These are phyloP conservation scores for Ophiocordyceps polyrhachis-furcata DNA, from an alignment of 2,329 filamentous ascomycete species.

Conservation along the genomic window DNA sequence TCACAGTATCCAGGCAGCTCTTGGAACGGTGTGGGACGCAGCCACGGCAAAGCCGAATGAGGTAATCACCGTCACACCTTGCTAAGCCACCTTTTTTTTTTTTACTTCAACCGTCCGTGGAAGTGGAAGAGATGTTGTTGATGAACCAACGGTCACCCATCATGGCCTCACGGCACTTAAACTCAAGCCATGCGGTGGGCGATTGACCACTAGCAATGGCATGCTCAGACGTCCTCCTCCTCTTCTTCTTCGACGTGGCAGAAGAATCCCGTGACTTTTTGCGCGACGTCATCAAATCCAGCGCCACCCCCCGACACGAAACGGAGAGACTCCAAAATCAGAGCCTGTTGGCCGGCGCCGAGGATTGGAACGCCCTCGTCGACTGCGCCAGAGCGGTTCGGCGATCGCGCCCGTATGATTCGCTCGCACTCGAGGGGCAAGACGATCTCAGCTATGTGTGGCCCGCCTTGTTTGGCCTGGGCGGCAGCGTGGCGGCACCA, in stretches of 20 bases:
- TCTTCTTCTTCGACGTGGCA: constrained; percentile 15
- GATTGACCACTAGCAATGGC: background rate
- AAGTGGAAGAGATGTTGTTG: background rate
- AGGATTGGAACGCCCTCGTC: constrained; percentile 17
- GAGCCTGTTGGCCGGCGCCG: constrained; percentile 14
- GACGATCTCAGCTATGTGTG: constrained; percentile 16
- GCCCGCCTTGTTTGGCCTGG: constrained; percentile 6
- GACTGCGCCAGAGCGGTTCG: constrained; percentile 14
- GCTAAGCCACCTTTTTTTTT: background rate
- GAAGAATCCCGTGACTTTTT: constrained; percentile 14
- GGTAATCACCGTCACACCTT: background rate
- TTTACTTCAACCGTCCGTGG: background rate
- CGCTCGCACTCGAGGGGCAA: constrained; percentile 11
- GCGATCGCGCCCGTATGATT: constrained; percentile 2
- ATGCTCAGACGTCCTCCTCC: constrained; percentile 9
- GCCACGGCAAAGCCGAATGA: background rate
- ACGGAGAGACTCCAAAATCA: constrained; percentile 9
- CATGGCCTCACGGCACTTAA: background rate
- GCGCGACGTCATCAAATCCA: constrained; percentile 11
- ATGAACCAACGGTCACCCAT: background rate
- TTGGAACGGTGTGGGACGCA: background rate
- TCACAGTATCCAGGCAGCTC: background rate
- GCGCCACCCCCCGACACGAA: constrained; percentile 9
- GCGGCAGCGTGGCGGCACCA: constrained; percentile 1
- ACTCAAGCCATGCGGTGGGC: background rate